Evolutionary conservation across 768 basidiomycete genomes (phyloP).

Genomic region (Gymnopilus junonius): DNA sequence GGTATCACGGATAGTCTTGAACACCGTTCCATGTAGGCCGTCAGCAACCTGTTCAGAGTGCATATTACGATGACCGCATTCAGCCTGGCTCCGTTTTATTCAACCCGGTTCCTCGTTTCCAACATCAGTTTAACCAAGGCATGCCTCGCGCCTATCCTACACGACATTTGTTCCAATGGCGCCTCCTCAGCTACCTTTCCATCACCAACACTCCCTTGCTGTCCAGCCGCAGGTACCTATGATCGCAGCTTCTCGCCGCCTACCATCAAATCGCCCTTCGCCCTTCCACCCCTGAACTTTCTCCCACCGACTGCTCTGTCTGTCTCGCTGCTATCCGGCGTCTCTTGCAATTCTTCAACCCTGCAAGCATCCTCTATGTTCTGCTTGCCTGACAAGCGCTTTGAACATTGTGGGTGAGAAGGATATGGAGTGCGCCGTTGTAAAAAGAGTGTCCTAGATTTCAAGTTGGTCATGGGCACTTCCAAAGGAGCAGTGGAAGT

Average conservation of each 20-base stretch:
- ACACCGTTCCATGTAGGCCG: slow-evolving; percentile 42
- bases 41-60: slow-evolving; percentile 26
- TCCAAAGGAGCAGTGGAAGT: slow-evolving; percentile 7
- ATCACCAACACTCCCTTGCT: slow-evolving; percentile 7
- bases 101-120: slow-evolving; percentile 13
- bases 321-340: slow-evolving; percentile 50
- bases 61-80: slow-evolving; percentile 25
- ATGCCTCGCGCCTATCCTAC: slow-evolving; percentile 24
- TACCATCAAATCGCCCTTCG: background rate
- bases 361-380: slow-evolving; percentile 78
- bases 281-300: slow-evolving; percentile 11
- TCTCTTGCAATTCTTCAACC: slow-evolving; percentile 72
- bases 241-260: slow-evolving; percentile 7
- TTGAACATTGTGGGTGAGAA: slow-evolving; percentile 91
- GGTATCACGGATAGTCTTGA: slow-evolving; percentile 47
- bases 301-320: slow-evolving; percentile 59
- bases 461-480: slow-evolving; percentile 51
- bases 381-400: slow-evolving; percentile 81
- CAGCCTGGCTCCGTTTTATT: slow-evolving; percentile 23
- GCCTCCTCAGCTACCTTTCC: slow-evolving; percentile 18
- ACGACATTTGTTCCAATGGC: slow-evolving; percentile 21
- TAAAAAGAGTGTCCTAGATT: slow-evolving; percentile 69
- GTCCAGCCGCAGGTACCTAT: slow-evolving; percentile 7
- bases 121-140: slow-evolving; percentile 21
- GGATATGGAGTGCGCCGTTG: slow-evolving; percentile 87